Base-by-base conservation (phyloP, 495 filamentous ascomycete genomes). In the Barbatosphaeria neglecta region DNA sequence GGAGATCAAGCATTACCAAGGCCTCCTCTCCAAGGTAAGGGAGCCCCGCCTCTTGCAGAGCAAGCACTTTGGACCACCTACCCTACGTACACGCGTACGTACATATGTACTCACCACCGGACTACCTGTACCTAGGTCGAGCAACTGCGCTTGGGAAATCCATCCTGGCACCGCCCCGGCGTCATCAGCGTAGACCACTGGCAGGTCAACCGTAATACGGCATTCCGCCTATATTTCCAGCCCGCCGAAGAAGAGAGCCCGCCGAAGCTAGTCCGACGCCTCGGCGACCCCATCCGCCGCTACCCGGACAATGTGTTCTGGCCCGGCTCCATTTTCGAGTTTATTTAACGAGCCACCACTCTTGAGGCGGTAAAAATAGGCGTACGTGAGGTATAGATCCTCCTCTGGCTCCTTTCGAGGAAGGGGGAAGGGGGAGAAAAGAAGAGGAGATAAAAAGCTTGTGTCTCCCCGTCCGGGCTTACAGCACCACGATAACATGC, bases 1-100 rank as follows among this genome's bases (percentile, higher is more conserved):
- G 19, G 59, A 62, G 38, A 39, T 62, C 13, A 37, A 49, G 16
- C 46, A 50, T 18, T 62, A 54, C 18, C 45, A 50, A 13, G 22
- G 49, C 16, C 31, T 62, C 38, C 47, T 56, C 17, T 24, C 51
- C 18, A 52, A 50, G 48, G 54, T 46, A 23, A 49, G 45, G 31
- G 6, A 15, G 31, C 13, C n/a, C n/a, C n/a, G n/a, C n/a, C n/a
- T n/a, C n/a, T n/a, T n/a, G n/a, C n/a, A n/a, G n/a, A n/a, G n/a
- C n/a, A n/a, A n/a, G n/a, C n/a, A n/a, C n/a, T n/a, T n/a, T n/a
- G n/a, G n/a, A n/a, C n/a, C n/a, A n/a, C n/a, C n/a, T n/a, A n/a
- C n/a, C n/a, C n/a, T n/a, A n/a, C n/a, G n/a, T n/a, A n/a, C n/a
- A n/a, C n/a, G n/a, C n/a, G n/a, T n/a, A n/a, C n/a, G n/a, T n/a